phyloP scores from a whole-genome alignment of 192 early-diverging fungal genomes.

The Tieghemiomyces parasiticus region DNA sequence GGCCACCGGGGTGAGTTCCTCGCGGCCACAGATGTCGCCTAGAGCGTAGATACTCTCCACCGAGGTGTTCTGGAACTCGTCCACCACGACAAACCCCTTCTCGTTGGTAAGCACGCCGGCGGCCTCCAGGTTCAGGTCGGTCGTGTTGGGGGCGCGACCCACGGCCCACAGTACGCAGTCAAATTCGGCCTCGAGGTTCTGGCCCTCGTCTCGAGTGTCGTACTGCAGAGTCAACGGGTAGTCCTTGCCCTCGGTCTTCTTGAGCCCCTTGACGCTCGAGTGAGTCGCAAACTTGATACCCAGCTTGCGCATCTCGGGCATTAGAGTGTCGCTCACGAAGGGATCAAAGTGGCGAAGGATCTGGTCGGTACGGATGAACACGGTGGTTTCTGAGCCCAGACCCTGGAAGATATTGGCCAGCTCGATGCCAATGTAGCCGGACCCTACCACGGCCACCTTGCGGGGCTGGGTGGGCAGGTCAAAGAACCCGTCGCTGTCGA shows the following conservation, averaged over 20 bases:
- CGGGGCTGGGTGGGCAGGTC: constrained; percentile 82
- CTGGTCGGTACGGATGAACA: constrained; percentile 72
- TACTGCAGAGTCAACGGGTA: constrained; percentile 40
- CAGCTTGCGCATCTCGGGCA: constrained; percentile 52
- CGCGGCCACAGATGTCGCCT: constrained; percentile 85
- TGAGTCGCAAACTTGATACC: constrained; percentile 72
- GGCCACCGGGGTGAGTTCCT: constrained; percentile 90
- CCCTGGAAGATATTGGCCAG: constrained; percentile 84
- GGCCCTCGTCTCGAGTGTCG: constrained; percentile 18
- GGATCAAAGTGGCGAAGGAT: constrained; percentile 80
- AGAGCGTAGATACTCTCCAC: constrained; percentile 63
- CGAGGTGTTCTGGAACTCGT: constrained; percentile 80
- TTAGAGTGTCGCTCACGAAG: constrained; percentile 63
- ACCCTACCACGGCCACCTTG: constrained; percentile 75
- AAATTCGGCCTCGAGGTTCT: constrained; percentile 31
- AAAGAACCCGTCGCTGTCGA: constrained; percentile 93
- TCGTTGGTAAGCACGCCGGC: constrained; percentile 43
- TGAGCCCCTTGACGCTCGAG: constrained; percentile 42
- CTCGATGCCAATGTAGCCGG: constrained; percentile 95
- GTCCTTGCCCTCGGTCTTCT: constrained; percentile 29
- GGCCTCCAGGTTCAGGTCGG: constrained; percentile 52
- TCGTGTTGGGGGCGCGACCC: constrained; percentile 64
- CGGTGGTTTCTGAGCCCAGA: constrained; percentile 70
- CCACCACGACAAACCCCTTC: constrained; percentile 58
- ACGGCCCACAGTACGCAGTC: constrained; percentile 87